phyloP scores from a whole-genome alignment of 106 monocot genomes.

The Posidonia australis region DNA sequence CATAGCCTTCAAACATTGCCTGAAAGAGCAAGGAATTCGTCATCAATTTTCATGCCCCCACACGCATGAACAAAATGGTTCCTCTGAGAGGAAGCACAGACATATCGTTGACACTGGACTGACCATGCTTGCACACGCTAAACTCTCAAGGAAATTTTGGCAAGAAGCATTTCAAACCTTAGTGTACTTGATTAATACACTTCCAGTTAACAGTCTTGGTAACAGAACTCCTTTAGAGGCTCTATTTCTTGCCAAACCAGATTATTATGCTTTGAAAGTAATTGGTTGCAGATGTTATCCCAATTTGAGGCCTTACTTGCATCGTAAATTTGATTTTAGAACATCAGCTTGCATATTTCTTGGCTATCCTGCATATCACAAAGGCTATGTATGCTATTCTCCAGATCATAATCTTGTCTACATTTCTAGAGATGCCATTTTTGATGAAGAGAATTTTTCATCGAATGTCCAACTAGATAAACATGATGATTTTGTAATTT shows the following conservation, averaged over 20 bases:
- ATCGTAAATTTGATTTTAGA: not conserved
- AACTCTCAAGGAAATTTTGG: not conserved
- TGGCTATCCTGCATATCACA: not conserved
- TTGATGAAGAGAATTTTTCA: not conserved
- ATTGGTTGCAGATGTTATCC: not conserved
- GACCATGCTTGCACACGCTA: not conserved
- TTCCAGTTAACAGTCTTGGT: no score
- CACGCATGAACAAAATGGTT: not conserved
- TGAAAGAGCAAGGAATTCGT: not conserved
- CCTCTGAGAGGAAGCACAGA: not conserved
- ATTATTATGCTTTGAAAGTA: not conserved
- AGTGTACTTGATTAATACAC: not conserved
- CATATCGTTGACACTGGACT: constrained; percentile 3
- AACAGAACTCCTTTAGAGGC: not conserved
- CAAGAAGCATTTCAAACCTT: not conserved
- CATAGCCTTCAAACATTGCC: not conserved
- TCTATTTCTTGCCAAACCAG: not conserved
- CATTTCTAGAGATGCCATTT: not conserved
- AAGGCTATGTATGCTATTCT: not conserved
- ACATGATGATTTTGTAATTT: no score
- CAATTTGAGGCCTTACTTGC: not conserved
- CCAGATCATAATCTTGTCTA: not conserved
- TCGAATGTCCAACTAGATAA: not conserved
- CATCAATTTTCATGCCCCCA: not conserved
- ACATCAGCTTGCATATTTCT: not conserved